phyloP scores from a whole-genome alignment of 139 green algal genomes.

The Penium margaritaceum region DNA sequence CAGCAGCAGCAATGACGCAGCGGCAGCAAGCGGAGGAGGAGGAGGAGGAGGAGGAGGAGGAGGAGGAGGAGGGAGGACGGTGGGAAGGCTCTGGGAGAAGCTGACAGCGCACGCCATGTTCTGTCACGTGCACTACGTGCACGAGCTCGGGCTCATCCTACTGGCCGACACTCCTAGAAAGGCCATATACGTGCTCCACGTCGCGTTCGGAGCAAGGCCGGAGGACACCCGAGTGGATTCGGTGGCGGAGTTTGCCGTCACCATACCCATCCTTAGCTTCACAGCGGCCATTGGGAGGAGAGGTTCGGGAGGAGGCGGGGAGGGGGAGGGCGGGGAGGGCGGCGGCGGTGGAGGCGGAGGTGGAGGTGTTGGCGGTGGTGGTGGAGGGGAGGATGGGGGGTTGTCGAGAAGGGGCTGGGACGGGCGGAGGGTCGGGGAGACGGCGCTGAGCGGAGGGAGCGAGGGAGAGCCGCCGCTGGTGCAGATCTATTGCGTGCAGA shows the following conservation, averaged over 20 bases:
- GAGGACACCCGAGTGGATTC: slow-evolving; percentile 54
- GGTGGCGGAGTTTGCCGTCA: slow-evolving; percentile 60
- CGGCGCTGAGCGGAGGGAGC: not conserved
- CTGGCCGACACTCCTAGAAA: slow-evolving; percentile 64
- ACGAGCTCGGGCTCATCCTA: slow-evolving; percentile 42
- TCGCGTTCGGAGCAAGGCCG: slow-evolving; percentile 14
- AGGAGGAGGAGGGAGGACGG: not conserved
- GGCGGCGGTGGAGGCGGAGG: slow-evolving; percentile 8
- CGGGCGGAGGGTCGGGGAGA: not conserved
- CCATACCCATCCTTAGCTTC: slow-evolving; percentile 70
- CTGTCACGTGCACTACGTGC: slow-evolving; percentile 31
- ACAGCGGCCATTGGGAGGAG: slow-evolving; percentile 22
- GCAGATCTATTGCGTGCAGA: slow-evolving; percentile 66
- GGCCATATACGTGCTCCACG: slow-evolving; percentile 61
- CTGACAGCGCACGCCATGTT: slow-evolving; percentile 29
- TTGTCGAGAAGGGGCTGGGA: not conserved
- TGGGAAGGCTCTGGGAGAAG: not conserved
- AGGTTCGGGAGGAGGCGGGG: not conserved
- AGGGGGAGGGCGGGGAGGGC: not conserved
- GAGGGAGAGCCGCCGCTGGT: slow-evolving; percentile 21
- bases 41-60: not conserved
- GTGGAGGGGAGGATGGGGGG: not conserved
- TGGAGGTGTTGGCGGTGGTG: not conserved
- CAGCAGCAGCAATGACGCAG: not conserved
- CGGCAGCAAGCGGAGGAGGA: not conserved